These are phyloP conservation scores for Plantago lanceolata DNA, from an alignment of 305 asterid genomes.

Conservation along the genomic window DNA sequence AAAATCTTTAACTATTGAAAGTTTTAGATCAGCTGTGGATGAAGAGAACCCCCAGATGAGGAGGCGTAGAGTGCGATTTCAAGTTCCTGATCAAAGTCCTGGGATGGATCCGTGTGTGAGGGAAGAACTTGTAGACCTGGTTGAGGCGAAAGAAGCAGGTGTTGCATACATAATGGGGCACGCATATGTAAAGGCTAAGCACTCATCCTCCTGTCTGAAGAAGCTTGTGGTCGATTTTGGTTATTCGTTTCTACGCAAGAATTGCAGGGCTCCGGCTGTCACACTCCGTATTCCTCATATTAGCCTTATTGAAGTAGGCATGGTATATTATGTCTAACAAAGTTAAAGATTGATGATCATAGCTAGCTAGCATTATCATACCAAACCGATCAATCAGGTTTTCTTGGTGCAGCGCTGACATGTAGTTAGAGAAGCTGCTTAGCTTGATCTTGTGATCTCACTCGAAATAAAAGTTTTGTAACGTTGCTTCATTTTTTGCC, in stretches of 20 bases:
- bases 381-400: too few species aligned
- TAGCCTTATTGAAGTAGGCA: slow-evolving; percentile 90
- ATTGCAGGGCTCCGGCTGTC: slow-evolving; percentile 91
- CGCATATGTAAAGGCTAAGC: slow-evolving; percentile 80
- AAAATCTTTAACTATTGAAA: slow-evolving; percentile 59
- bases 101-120: slow-evolving; percentile 58
- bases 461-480: too few species aligned
- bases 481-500: too few species aligned
- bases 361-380: too few species aligned
- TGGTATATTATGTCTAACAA: slow-evolving; percentile 62
- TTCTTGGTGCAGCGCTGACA: too few species aligned
- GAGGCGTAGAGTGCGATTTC: slow-evolving; percentile 70
- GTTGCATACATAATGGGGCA: slow-evolving; percentile 91
- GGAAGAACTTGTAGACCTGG: slow-evolving; percentile 73
- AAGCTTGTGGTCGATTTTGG: slow-evolving; percentile 79
- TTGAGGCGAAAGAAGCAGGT: slow-evolving; percentile 87
- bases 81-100: slow-evolving; percentile 44
- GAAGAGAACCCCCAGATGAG: slow-evolving; percentile 72
- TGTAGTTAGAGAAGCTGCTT: too few species aligned
- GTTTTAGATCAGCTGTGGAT: slow-evolving; percentile 60
- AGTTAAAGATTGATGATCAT: too few species aligned
- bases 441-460: too few species aligned
- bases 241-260: slow-evolving; percentile 85
- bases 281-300: slow-evolving; percentile 90
- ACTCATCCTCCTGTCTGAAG: slow-evolving; percentile 67